Evolutionary conservation across 2,329 filamentous ascomycete genomes (phyloP).

Genomic region (Pseudogymnoascus sp.): DNA sequence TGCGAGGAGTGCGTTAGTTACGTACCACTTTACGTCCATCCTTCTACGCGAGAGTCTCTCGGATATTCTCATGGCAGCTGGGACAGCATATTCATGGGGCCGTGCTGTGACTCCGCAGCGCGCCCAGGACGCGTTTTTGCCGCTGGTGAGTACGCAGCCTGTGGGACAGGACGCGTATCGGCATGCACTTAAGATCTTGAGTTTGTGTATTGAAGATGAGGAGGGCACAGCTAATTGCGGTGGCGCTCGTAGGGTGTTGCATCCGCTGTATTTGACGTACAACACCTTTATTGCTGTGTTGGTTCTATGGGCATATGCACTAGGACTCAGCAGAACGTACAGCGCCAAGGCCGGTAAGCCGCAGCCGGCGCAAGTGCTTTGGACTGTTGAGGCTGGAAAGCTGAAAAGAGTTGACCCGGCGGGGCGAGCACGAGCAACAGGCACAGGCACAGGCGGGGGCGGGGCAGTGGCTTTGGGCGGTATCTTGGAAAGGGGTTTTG

Average conservation of each 20-base stretch:
- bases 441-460: not conserved
- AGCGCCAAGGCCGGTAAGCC: not conserved
- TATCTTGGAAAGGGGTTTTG: constrained; percentile 6
- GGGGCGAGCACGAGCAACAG: not conserved
- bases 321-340: constrained; percentile 5
- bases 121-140: constrained; percentile 18
- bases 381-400: constrained; percentile 3
- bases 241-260: not conserved
- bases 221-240: constrained; percentile 3
- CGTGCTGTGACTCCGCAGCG: constrained; percentile 19
- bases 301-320: constrained; percentile 4
- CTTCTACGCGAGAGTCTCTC: constrained; percentile 18
- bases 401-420: not conserved
- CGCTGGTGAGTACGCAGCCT: constrained; percentile 15
- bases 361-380: not conserved
- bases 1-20: constrained; percentile 16
- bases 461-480: not conserved
- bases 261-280: constrained; percentile 8
- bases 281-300: constrained; percentile 7
- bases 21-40: constrained; percentile 18
- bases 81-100: constrained; percentile 19
- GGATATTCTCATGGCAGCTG: constrained; percentile 21
- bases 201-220: constrained; percentile 15
- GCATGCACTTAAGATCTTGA: constrained; percentile 18
- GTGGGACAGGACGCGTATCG: constrained; percentile 19